phyloP scores from a whole-genome alignment of 768 basidiomycete genomes.

The Boletales sp. region DNA sequence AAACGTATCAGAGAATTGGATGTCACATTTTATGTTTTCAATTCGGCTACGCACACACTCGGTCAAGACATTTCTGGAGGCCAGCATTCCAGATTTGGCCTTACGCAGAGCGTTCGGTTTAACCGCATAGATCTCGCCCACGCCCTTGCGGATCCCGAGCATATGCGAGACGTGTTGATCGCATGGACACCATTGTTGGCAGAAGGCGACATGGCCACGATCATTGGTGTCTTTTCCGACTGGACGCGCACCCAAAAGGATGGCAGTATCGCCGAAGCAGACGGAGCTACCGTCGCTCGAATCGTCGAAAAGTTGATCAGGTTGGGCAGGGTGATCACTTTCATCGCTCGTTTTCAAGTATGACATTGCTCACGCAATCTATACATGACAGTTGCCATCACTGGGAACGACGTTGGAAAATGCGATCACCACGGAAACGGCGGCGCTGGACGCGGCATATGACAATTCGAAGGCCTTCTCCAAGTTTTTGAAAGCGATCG shows the following conservation, averaged over 20 bases:
- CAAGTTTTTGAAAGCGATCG: slow-evolving; percentile 26
- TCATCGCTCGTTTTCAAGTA: background rate
- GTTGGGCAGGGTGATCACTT: slow-evolving; percentile 18
- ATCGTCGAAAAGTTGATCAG: slow-evolving; percentile 14
- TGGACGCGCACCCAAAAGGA: slow-evolving; percentile 27
- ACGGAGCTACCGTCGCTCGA: slow-evolving; percentile 6
- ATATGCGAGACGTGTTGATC: slow-evolving; percentile 26
- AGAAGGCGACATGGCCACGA: slow-evolving; percentile 24
- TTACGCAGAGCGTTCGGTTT: slow-evolving; percentile 31
- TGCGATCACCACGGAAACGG: slow-evolving; percentile 1
- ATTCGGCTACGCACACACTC: slow-evolving; percentile 36
- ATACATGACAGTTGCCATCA: slow-evolving; percentile 12
- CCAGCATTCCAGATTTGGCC: slow-evolving; percentile 14
- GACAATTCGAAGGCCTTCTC: slow-evolving; percentile 40
- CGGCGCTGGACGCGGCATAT: slow-evolving; percentile 25
- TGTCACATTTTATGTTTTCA: slow-evolving; percentile 32
- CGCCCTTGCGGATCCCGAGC: slow-evolving; percentile 33
- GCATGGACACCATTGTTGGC: slow-evolving; percentile 38
- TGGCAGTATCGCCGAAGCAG: slow-evolving; percentile 11
- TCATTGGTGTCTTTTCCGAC: slow-evolving; percentile 43
- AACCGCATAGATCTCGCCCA: slow-evolving; percentile 45
- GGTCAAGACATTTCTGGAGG: slow-evolving; percentile 34
- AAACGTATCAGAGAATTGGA: slow-evolving; percentile 35
- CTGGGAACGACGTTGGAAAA: slow-evolving; percentile 4
- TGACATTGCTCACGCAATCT: background rate